These are phyloP conservation scores for Styphnolobium japonicum DNA, from an alignment of 306 rosid genomes.

Conservation along the genomic window DNA sequence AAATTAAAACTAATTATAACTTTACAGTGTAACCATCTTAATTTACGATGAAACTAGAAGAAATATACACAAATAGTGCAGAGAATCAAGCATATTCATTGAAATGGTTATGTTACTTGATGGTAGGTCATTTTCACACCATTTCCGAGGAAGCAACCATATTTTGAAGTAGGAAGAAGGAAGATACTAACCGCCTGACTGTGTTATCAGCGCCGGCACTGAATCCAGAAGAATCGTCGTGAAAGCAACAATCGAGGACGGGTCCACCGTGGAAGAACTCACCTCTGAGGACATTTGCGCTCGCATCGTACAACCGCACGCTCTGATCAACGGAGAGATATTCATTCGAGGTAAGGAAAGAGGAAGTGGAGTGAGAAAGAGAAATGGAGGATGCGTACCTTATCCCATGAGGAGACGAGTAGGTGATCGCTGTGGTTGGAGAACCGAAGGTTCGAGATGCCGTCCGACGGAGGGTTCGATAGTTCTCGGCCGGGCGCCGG, in stretches of 20 bases:
- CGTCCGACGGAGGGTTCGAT: slow-evolving; percentile 79
- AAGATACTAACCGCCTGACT: slow-evolving; percentile 60
- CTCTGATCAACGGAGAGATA: too few species aligned
- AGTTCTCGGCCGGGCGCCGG: slow-evolving; percentile 79
- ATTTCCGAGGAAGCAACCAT: neutral
- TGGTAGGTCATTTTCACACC: neutral
- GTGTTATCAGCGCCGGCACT: slow-evolving; percentile 82
- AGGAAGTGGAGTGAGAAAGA: neutral
- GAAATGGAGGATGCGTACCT: slow-evolving; percentile 40
- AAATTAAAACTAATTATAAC: neutral
- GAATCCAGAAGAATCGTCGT: slow-evolving; percentile 90
- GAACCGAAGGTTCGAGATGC: slow-evolving; percentile 86
- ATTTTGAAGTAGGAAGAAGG: neutral
- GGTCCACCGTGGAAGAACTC: slow-evolving; percentile 85
- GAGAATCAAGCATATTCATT: neutral
- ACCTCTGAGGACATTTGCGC: slow-evolving; percentile 70
- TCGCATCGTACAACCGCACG: slow-evolving; percentile 88
- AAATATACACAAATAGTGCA: neutral
- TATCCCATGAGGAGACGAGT: slow-evolving; percentile 96
- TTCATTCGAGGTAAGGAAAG: too few species aligned
- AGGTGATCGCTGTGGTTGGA: slow-evolving; percentile 87
- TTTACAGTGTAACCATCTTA: neutral
- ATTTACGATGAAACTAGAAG: neutral
- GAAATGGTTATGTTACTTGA: neutral
- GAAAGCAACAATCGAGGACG: slow-evolving; percentile 95